phyloP scores from a whole-genome alignment of 495 filamentous ascomycete genomes.

The Neurospora cerealis region DNA sequence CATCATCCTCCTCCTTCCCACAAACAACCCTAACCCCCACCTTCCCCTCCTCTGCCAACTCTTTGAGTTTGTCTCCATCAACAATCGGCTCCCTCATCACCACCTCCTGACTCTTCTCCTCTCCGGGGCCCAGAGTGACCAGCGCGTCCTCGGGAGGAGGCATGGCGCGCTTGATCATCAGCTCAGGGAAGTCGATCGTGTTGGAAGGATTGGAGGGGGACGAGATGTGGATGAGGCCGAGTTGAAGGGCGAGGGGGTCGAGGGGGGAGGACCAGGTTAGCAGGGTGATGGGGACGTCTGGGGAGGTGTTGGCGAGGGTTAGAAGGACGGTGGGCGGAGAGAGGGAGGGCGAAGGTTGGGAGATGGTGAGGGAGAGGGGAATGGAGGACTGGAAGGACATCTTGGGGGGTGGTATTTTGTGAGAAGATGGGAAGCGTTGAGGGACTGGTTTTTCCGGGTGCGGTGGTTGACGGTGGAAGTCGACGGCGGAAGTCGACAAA shows the following conservation, averaged over 20 bases:
- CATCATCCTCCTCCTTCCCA: not conserved
- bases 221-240: constrained; percentile 36
- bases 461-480: not conserved
- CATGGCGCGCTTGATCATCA: constrained; percentile 36
- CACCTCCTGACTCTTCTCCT: not conserved
- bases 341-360: not conserved
- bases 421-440: not conserved
- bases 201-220: constrained; percentile 16
- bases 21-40: not conserved
- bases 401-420: not conserved
- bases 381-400: not conserved
- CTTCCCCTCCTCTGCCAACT: not conserved
- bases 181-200: constrained; percentile 26
- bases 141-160: constrained; percentile 33
- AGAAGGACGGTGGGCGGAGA: constrained; percentile 8
- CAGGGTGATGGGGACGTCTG: constrained; percentile 32
- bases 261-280: constrained; percentile 41
- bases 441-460: not conserved
- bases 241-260: constrained; percentile 33
- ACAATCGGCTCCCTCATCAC: not conserved
- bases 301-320: constrained; percentile 32
- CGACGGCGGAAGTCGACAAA: not conserved
- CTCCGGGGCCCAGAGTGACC: constrained; percentile 30
- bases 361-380: not conserved
- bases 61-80: not conserved